A percentile compares a stretch with the other conserved stretches of the same genome.
phyloP scores from a whole-genome alignment of 805 yeast species.

The Metschnikowia gruessii region DNA sequence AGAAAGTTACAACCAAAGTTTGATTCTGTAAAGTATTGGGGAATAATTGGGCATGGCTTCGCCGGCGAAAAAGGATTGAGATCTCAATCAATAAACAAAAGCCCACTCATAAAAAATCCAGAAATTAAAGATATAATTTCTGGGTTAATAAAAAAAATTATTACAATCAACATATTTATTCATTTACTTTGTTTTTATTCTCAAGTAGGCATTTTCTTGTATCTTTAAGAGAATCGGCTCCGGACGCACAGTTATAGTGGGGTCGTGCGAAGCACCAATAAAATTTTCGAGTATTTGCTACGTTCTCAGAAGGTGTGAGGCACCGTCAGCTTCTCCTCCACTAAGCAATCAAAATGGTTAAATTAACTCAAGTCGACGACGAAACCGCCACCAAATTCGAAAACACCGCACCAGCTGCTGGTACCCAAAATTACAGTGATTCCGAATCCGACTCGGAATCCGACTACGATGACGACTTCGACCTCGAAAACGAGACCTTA shows the following conservation, averaged over 20 bases:
- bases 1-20: not conserved
- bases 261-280: slow-evolving; percentile 22
- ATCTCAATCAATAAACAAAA: not conserved
- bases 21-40: not conserved
- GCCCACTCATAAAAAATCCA: not conserved
- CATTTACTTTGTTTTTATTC: not conserved
- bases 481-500: slow-evolving; percentile 75
- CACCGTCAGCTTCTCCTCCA: not conserved
- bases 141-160: no score
- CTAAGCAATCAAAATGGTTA: slow-evolving; percentile 52
- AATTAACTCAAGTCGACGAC: slow-evolving; percentile 70
- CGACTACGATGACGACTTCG: slow-evolving; percentile 67
- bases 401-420: slow-evolving; percentile 27
- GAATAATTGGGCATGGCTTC: not conserved
- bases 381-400: slow-evolving; percentile 41
- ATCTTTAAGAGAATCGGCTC: not conserved
- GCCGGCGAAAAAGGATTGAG: not conserved
- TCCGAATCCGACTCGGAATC: slow-evolving; percentile 50
- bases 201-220: not conserved
- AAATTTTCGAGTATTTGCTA: slow-evolving; percentile 21
- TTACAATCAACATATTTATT: no score
- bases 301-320: slow-evolving; percentile 2
- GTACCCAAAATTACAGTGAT: slow-evolving; percentile 30
- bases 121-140: not conserved
- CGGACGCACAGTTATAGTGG: not conserved